Base-by-base conservation (phyloP, 2,329 filamentous ascomycete genomes). In the Davidsoniella australis region DNA sequence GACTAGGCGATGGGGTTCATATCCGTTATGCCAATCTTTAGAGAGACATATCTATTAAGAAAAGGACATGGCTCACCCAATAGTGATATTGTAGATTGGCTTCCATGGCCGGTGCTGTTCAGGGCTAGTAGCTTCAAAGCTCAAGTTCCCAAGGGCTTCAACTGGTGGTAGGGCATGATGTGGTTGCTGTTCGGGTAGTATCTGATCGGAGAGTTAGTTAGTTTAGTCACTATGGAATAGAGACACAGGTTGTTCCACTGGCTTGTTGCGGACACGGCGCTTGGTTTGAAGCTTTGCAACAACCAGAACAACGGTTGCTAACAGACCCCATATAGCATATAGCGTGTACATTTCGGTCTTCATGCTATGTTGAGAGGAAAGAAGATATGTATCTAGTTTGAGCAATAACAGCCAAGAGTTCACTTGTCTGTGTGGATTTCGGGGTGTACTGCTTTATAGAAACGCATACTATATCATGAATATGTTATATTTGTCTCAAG, bases 61-160 rank as follows among this genome's bases (percentile, higher is more conserved):
- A 12, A 33, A 17, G 14, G 12, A 29, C 18, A 37, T 23, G 16
- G 9, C 38, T 29, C 55, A 69, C 71, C 71, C 71, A 76, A 76
- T 75, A 0, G 69, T 72, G 52, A 75, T 73, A 55, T 74, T 62
- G 55, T 72, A 75, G 2, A 64, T 64, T 0, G 69, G 65, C 57
- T 72, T 73, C 57, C 72, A 74, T 0, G 69, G 70, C 2, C 71
- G 62, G 36, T 69, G 62, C 37, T 64, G 61, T 2, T 57, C 53
- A 0, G 69, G 68, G 7, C 62, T 58, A 1, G 59, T 61, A 1
- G 56, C 52, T 37, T 62, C 57, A 65, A 68, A 71, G 53, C 69
- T 59, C 50, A 69, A 67, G 4, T 59, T 55, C 0, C 53, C 38
- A 1, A 63, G 52, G 0, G 64, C 56, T 26, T 59, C 54, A 36